These are phyloP conservation scores for Podaxis rugospora DNA, from an alignment of 768 basidiomycete species.

Conservation along the genomic window DNA sequence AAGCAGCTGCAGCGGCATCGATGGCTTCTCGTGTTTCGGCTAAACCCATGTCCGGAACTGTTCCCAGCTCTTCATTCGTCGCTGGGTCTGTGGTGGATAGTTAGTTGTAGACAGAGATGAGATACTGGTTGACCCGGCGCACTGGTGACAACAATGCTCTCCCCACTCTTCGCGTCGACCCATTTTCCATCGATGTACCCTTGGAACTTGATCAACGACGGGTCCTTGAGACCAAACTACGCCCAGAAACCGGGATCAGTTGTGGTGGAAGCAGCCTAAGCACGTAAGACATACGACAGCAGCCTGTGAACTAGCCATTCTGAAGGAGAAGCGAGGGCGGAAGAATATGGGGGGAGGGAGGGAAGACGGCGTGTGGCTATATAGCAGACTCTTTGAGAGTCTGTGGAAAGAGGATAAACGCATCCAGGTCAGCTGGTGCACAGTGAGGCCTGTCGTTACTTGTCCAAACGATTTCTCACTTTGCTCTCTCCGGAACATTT, in stretches of 20 bases:
- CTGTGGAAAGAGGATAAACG: constrained; percentile 9
- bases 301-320: constrained; percentile 60
- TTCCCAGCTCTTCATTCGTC: constrained; percentile 77
- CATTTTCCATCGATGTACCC: constrained; percentile 84
- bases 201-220: constrained; percentile 68
- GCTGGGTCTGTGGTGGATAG: constrained; percentile 67
- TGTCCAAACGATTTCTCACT: background rate
- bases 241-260: background rate
- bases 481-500: background rate
- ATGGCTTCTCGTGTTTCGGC: constrained; percentile 85
- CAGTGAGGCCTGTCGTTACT: background rate
- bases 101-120: background rate
- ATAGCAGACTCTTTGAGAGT: constrained; percentile 2
- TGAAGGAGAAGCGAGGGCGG: constrained; percentile 15
- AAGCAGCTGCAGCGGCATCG: constrained; percentile 72
- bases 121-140: constrained; percentile 22
- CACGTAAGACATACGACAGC: constrained; percentile 24
- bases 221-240: constrained; percentile 76
- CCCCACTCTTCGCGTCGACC: constrained; percentile 73
- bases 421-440: constrained; percentile 10
- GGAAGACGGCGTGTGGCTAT: background rate
- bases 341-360: background rate
- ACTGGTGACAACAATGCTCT: constrained; percentile 76
- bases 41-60: constrained; percentile 85
- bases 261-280: background rate